Evolutionary conservation across 2,329 filamentous ascomycete genomes (phyloP).

Genomic region (Neonectria hederae): DNA sequence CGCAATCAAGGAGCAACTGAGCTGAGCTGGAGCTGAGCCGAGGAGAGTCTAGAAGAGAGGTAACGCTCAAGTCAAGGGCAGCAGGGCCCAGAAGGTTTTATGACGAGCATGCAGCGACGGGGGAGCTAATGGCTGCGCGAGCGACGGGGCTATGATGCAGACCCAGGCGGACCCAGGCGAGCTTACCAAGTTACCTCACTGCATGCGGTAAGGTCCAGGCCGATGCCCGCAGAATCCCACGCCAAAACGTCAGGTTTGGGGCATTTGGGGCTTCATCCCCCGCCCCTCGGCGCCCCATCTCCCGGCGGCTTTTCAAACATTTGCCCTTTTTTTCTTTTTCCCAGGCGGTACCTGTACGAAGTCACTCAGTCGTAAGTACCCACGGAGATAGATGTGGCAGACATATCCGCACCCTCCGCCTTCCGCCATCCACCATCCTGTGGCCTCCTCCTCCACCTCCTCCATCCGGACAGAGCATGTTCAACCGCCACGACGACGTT

Average conservation of each 20-base stretch:
- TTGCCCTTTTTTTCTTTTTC: conserved; percentile 8
- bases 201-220: conserved; percentile 26
- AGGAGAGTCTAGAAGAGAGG: conserved; percentile 35
- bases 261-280: conserved; percentile 8
- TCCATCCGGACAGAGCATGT: conserved; percentile 15
- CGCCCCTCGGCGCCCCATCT: conserved; percentile 22
- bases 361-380: conserved; percentile 3
- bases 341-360: conserved; percentile 7
- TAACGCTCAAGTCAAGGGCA: conserved; percentile 35
- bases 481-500: conserved; percentile 8
- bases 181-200: conserved; percentile 34
- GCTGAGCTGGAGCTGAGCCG: conserved; percentile 27
- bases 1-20: conserved; percentile 17
- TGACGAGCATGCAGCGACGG: conserved; percentile 41
- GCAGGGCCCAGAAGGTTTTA: conserved; percentile 43
- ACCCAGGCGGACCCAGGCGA: conserved; percentile 22
- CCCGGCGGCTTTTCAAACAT: conserved; percentile 18
- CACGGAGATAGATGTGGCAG: conserved; percentile 8
- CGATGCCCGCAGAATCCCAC: conserved; percentile 21
- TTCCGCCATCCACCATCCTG: background rate
- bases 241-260: conserved; percentile 20
- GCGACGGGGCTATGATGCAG: conserved; percentile 45
- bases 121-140: conserved; percentile 41
- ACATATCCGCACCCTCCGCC: conserved; percentile 1
- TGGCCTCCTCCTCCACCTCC: background rate